These are phyloP conservation scores for Apiospora hydei DNA, from an alignment of 2,329 filamentous ascomycete genomes.

Conservation along the genomic window DNA sequence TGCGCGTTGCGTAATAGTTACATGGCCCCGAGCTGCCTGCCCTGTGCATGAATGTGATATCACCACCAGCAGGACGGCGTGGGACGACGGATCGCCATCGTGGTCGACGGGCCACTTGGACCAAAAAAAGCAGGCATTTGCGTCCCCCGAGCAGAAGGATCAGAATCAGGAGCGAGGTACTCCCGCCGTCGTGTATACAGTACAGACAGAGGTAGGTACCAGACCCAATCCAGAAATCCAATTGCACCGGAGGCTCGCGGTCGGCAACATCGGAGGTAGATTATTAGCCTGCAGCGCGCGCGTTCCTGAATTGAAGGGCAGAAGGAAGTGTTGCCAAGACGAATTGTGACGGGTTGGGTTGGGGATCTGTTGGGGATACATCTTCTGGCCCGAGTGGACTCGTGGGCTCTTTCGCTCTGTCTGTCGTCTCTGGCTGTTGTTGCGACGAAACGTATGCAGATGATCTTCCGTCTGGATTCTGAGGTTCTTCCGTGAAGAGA, in stretches of 20 bases:
- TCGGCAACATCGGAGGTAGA: conserved; percentile 4
- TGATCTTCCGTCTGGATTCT: conserved; percentile 6
- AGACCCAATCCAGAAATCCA: neutral
- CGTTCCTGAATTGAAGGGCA: conserved; percentile 13
- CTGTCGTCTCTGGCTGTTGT: neutral
- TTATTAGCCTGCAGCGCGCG: neutral
- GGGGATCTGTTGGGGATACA: neutral
- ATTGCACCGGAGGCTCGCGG: neutral
- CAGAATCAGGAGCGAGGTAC: neutral
- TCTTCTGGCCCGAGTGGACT: conserved; percentile 2
- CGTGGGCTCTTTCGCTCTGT: neutral
- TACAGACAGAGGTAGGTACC: neutral
- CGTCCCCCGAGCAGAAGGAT: neutral
- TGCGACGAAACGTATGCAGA: neutral
- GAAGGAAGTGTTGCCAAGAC: neutral
- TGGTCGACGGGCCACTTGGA: neutral
- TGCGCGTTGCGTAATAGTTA: neutral
- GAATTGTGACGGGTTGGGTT: neutral
- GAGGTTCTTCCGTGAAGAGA: conserved; percentile 3
- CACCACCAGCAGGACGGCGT: neutral
- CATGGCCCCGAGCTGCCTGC: neutral
- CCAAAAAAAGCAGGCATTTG: neutral
- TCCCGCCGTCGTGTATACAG: too few species aligned
- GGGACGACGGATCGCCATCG: neutral
- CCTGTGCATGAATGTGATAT: conserved; percentile 14